Conservation (phyloP, 108 stramenopile species). For the Nannochloropsis oceanica region DNA sequence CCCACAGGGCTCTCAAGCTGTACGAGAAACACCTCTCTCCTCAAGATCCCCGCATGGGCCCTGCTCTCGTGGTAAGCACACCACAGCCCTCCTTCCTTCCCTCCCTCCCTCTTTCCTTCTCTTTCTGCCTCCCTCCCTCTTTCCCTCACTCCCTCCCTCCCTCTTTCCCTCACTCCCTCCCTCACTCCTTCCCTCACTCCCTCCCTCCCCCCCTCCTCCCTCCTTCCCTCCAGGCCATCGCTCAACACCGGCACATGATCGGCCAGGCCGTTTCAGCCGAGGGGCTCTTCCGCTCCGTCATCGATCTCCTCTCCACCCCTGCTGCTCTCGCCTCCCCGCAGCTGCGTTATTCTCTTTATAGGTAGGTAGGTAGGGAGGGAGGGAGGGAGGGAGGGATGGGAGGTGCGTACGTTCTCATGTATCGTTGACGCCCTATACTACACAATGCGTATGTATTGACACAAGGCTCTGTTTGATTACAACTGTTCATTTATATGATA, state of each 20-base stretch:
- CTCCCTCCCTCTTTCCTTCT: neutral
- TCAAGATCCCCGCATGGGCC: neutral
- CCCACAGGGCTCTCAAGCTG: neutral
- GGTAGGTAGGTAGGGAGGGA: neutral
- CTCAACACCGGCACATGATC: neutral
- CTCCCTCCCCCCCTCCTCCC: neutral
- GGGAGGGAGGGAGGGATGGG: neutral
- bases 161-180: neutral
- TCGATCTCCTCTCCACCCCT: neutral
- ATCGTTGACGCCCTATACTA: too few relatives aligned
- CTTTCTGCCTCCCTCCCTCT: too few relatives aligned
- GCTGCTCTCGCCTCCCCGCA: neutral
- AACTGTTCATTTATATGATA: neutral
- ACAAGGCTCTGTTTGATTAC: too few relatives aligned
- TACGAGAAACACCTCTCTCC: neutral
- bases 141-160: neutral
- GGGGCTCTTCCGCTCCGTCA: neutral
- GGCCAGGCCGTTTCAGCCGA: neutral
- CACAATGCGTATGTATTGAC: too few relatives aligned
- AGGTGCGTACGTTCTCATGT: too few relatives aligned
- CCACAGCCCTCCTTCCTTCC: neutral
- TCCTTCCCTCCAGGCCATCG: neutral
- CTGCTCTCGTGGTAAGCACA: neutral
- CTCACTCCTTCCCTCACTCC: neutral
- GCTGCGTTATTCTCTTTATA: neutral